These are phyloP conservation scores for Pholiota microspora DNA, from an alignment of 768 basidiomycete species.

Conservation along the genomic window DNA sequence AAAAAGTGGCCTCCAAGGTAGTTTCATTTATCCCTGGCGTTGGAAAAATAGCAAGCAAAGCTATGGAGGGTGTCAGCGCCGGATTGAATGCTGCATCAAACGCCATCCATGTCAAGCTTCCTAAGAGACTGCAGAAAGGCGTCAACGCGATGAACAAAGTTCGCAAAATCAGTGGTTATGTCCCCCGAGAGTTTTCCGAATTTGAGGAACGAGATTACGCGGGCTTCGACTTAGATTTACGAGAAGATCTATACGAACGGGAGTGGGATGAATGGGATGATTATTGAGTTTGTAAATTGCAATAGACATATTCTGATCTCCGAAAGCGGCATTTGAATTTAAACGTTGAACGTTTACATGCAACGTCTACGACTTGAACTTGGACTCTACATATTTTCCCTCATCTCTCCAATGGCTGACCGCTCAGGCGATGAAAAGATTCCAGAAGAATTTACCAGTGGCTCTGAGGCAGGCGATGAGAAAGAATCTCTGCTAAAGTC, in stretches of 20 bases:
- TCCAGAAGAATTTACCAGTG: slow-evolving; percentile 2
- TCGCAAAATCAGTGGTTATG: not conserved
- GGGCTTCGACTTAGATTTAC: not conserved
- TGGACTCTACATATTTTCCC: no score
- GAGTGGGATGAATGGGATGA: not conserved
- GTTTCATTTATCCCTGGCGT: not conserved
- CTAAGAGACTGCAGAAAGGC: not conserved
- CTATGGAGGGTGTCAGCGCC: not conserved
- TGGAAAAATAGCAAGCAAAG: not conserved
- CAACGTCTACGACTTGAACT: no score
- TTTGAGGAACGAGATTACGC: not conserved
- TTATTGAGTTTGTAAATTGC: not conserved
- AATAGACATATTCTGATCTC: not conserved
- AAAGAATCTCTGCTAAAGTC: slow-evolving; percentile 7
- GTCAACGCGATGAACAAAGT: not conserved
- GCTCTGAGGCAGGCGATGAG: slow-evolving; percentile 2
- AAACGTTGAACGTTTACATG: not conserved
- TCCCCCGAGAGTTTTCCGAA: not conserved
- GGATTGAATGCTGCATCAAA: not conserved
- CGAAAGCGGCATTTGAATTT: not conserved
- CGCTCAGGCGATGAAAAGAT: not conserved
- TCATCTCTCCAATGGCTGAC: no score
- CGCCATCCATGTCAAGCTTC: not conserved
- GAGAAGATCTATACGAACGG: not conserved
- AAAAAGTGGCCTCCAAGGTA: not conserved